Base-by-base conservation (phyloP, 192 early-diverging fungal genomes). In the Linnemannia elongata region DNA sequence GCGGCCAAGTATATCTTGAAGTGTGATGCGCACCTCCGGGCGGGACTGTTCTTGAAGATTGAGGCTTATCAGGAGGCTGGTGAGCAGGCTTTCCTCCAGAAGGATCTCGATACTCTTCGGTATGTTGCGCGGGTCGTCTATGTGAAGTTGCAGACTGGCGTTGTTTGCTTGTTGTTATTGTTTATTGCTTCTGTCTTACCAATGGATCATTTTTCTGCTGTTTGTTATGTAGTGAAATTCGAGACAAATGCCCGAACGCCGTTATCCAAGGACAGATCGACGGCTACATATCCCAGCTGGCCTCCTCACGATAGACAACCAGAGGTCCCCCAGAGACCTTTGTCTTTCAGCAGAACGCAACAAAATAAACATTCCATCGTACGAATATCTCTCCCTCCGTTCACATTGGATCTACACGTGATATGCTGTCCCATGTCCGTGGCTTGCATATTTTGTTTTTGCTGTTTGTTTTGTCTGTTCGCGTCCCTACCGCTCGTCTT, bases 1-100 rank as follows among this genome's bases (percentile, higher is more conserved):
- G 96, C 96, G 0, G 86, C 92, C 42, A 94, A 94, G 80, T 97
- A 96, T 77, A 95, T 97, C 57, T 87, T 92, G 13, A 92, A 92
- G 49, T 96, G 95, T 80, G 95, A 96, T 70, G 84, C 92, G 0
- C 77, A 82, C 4, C 89, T 92, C 3, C 89, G 94, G 5, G 91
- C 96, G 0, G 85, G 82, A 33, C 82, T 96, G 44, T 97, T 92
- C 79, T 75, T 96, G 75, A 92, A 94, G 70, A 95, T 96, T 73
- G 93, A 94, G 13, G 93, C 93, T 18, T 95, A 91, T 80, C 93
- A 92, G 69, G 94, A 96, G 72, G 96, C 96, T 15, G 95, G 91
- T 4, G 90, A 93, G 78, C 94, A 94, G 20, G 95, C 95, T 7
- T 91, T 90, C 38, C 44, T 86, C 9, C 85, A 92, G 27, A 94